Conservation (phyloP, 495 filamentous ascomycete genomes). For the Neurospora hispaniola region DNA sequence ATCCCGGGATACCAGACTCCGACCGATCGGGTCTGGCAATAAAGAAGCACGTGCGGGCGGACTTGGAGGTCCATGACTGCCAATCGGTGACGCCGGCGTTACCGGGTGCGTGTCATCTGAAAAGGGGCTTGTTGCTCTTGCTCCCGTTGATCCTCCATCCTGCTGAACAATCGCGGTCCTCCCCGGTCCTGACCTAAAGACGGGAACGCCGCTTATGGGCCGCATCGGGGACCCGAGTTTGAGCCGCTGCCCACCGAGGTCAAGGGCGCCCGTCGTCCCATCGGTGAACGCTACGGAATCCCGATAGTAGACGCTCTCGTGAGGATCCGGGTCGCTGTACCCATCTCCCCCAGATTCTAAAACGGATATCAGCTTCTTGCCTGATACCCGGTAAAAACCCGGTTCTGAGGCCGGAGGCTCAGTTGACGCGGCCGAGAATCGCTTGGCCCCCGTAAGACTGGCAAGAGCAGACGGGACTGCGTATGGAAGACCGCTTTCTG, state of each 20-base stretch:
- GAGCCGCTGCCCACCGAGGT: constrained; percentile 8
- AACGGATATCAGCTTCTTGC: constrained; percentile 62
- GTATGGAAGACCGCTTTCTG: constrained; percentile 42
- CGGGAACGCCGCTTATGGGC: constrained; percentile 33
- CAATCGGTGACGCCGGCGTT: constrained; percentile 18
- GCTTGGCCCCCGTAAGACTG: constrained; percentile 34
- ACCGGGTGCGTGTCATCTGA: constrained; percentile 13
- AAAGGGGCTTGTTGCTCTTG: constrained; percentile 22
- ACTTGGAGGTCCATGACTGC: not conserved
- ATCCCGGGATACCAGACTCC: constrained; percentile 34
- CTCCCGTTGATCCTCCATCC: constrained; percentile 15
- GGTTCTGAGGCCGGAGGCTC: constrained; percentile 30
- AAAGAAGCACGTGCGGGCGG: not conserved
- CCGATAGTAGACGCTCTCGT: constrained; percentile 37
- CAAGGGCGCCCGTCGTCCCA: constrained; percentile 8
- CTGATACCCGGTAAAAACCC: constrained; percentile 50
- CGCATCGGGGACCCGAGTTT: constrained; percentile 39
- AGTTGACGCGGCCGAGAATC: constrained; percentile 33
- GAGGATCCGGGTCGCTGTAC: constrained; percentile 51
- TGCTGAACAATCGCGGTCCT: constrained; percentile 26
- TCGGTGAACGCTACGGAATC: constrained; percentile 37
- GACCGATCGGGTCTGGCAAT: constrained; percentile 29
- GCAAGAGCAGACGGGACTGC: constrained; percentile 47
- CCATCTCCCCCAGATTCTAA: constrained; percentile 60
- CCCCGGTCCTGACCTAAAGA: constrained; percentile 34